Conservation (phyloP, 1,139 yeast species). For the Ashbya aceris region DNA sequence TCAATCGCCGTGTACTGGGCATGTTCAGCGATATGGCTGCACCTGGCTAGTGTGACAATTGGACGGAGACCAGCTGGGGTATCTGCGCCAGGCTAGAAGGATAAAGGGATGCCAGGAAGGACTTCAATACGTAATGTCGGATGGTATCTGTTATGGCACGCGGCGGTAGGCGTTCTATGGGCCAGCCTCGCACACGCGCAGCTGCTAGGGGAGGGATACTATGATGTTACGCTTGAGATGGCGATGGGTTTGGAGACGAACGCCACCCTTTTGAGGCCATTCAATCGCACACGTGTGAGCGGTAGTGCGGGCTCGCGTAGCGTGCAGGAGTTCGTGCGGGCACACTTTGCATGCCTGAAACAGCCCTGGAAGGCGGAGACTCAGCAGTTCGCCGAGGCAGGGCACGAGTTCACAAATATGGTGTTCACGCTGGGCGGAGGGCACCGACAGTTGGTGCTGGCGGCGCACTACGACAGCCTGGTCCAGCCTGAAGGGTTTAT, state of each 20-base stretch:
- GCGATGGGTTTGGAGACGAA: conserved; percentile 10
- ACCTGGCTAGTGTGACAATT: too few species aligned
- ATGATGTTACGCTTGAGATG: conserved; percentile 10
- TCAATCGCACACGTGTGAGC: conserved; percentile 36
- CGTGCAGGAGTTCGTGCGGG: conserved; percentile 33
- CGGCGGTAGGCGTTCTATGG: too few species aligned
- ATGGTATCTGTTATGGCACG: too few species aligned
- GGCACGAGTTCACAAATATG: conserved; percentile 38
- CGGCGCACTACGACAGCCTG: conserved; percentile 50
- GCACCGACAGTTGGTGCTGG: conserved; percentile 34
- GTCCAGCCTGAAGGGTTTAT: conserved; percentile 42
- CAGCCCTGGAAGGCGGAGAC: conserved; percentile 33
- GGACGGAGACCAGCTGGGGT: too few species aligned
- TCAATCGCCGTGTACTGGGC: too few species aligned
- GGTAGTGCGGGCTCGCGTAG: conserved; percentile 36
- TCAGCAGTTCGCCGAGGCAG: conserved; percentile 35
- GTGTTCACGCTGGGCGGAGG: conserved; percentile 30
- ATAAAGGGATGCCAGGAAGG: not conserved
- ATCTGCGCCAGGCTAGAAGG: not conserved
- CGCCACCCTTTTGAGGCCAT: conserved; percentile 22
- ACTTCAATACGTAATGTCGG: not conserved
- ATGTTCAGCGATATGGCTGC: too few species aligned
- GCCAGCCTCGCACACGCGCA: not conserved
- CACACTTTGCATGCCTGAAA: conserved; percentile 23
- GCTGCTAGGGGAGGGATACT: conserved; percentile 8